Evolutionary conservation across 2,329 filamentous ascomycete genomes (phyloP).

Genomic region (Sporothrix sp.): DNA sequence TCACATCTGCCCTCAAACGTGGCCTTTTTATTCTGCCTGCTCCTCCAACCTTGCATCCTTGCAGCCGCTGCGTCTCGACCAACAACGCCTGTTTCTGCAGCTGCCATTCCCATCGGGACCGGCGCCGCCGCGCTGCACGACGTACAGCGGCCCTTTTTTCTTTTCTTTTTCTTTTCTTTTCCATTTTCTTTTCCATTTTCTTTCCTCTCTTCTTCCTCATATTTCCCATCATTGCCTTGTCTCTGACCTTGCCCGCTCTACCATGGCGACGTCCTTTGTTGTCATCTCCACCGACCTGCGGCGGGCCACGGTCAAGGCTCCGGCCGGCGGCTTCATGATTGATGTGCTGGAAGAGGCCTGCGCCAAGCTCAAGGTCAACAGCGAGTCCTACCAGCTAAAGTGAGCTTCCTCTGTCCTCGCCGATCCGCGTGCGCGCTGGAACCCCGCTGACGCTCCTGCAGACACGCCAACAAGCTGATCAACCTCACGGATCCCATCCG

Average conservation of each 20-base stretch:
- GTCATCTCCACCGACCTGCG: slow-evolving; percentile 75
- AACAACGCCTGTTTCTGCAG: no score
- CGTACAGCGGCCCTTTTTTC: no score
- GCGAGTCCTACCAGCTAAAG: slow-evolving; percentile 74
- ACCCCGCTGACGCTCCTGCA: slow-evolving; percentile 25
- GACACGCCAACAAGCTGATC: slow-evolving; percentile 73
- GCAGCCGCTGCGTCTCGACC: no score
- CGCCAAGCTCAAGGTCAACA: slow-evolving; percentile 62
- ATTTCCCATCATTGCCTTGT: not conserved
- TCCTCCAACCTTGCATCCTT: no score
- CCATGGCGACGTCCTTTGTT: slow-evolving; percentile 81
- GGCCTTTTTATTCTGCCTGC: no score
- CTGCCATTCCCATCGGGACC: no score
- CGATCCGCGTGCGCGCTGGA: no score
- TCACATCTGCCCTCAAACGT: no score
- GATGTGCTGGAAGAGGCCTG: slow-evolving; percentile 86
- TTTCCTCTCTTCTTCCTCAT: not conserved
- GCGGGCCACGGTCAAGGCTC: slow-evolving; percentile 73
- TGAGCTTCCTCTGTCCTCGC: slow-evolving; percentile 38
- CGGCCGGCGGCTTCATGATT: slow-evolving; percentile 67
- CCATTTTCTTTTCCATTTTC: not conserved
- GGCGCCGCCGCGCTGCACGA: no score
- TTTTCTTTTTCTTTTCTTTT: not conserved
- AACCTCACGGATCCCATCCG: slow-evolving; percentile 80
- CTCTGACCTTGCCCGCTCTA: slow-evolving; percentile 28